Conservation (phyloP, 192 early-diverging fungal genomes). For the Ambispora gerdemannii region DNA sequence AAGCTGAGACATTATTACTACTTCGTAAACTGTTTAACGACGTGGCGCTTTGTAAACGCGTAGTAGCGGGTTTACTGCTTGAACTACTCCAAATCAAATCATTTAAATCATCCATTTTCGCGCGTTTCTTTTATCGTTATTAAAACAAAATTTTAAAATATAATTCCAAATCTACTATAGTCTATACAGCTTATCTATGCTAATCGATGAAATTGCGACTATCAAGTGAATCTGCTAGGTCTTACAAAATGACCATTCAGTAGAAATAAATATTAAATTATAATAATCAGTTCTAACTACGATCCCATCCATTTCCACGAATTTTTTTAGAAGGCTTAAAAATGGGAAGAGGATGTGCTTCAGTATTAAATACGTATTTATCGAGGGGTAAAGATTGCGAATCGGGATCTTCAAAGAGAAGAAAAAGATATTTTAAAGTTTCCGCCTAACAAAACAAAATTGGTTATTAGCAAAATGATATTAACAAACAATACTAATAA, state of each 20-base stretch:
- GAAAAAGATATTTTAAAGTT: constrained; percentile 90
- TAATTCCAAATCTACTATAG: no score
- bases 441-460: constrained; percentile 84
- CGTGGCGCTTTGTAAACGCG: background rate
- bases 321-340: constrained; percentile 39
- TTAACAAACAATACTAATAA: no score
- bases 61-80: background rate
- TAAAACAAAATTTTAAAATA: no score
- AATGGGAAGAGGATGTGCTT: constrained; percentile 87
- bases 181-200: no score
- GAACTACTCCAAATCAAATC: constrained; percentile 10
- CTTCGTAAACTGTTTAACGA: background rate
- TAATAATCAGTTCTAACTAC: constrained; percentile 33
- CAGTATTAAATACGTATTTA: constrained; percentile 91
- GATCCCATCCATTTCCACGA: background rate
- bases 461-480: no score
- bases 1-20: background rate
- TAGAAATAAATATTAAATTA: no score
- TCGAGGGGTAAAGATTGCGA: constrained; percentile 64
- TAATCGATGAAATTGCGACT: no score
- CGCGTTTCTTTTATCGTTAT: no score
- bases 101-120: constrained; percentile 17
- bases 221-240: no score
- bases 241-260: no score
- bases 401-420: constrained; percentile 73